These are phyloP conservation scores for Geum urbanum DNA, from an alignment of 306 rosid species.

Conservation along the genomic window DNA sequence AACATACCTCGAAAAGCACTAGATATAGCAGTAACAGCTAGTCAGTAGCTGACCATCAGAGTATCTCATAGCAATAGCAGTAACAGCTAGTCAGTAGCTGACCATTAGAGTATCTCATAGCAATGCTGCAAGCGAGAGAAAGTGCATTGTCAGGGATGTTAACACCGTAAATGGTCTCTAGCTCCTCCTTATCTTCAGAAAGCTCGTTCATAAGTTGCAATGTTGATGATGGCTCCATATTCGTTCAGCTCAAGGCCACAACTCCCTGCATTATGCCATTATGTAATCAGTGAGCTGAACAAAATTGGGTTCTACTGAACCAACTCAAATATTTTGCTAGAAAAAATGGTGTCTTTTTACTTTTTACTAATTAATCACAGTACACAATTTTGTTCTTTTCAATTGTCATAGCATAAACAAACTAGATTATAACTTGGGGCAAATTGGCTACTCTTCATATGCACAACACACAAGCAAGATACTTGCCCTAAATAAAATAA, in stretches of 20 bases:
- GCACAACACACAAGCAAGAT: not conserved
- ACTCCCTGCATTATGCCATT: not conserved
- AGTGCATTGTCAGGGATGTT: not conserved
- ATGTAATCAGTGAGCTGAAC: not conserved
- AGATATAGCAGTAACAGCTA: not conserved
- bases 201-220: not conserved
- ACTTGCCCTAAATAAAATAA: not conserved
- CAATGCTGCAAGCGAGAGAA: constrained; percentile 2
- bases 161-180: not conserved
- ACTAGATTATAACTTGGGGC: not conserved
- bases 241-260: not conserved
- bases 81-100: too few relatives aligned
- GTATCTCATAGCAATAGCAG: not conserved
- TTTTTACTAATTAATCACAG: not conserved
- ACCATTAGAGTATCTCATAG: constrained; percentile 2
- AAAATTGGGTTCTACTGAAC: not conserved
- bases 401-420: not conserved
- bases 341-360: too few relatives aligned
- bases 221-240: not conserved
- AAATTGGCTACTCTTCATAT: not conserved
- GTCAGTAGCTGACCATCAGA: not conserved
- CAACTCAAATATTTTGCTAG: not conserved
- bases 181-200: not conserved
- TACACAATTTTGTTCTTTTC: not conserved
- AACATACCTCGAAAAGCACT: not conserved